Evolutionary conservation across 768 basidiomycete genomes (phyloP).

Genomic region (Amanita molliuscula): DNA sequence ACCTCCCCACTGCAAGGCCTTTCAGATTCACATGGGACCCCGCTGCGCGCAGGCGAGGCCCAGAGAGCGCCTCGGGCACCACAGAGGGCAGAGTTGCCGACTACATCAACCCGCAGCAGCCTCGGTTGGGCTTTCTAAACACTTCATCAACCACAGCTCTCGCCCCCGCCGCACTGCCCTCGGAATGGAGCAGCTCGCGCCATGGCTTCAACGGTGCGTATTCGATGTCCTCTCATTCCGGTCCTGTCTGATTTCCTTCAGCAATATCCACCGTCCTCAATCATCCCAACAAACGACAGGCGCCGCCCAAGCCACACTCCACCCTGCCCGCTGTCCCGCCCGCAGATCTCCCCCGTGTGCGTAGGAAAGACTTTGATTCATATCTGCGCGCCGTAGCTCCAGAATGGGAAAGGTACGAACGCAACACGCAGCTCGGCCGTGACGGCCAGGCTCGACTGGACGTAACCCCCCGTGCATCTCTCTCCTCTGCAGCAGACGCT

Average conservation of each 20-base stretch:
- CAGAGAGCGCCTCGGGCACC: constrained; percentile 66
- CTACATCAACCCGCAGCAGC: constrained; percentile 48
- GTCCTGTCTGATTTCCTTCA: constrained; percentile 19
- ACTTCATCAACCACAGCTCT: constrained; percentile 35
- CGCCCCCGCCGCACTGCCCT: constrained; percentile 37
- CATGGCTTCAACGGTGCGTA: constrained; percentile 83
- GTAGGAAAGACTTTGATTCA: constrained; percentile 73
- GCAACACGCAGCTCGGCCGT: constrained; percentile 25
- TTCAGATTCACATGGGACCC: constrained; percentile 76
- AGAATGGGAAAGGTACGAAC: constrained; percentile 73
- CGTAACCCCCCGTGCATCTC: constrained; percentile 15
- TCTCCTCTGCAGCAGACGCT: constrained; percentile 13
- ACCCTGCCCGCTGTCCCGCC: constrained; percentile 60
- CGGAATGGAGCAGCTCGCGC: constrained; percentile 71
- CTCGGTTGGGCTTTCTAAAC: constrained; percentile 38
- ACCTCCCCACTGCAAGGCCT: constrained; percentile 37
- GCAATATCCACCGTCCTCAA: constrained; percentile 93
- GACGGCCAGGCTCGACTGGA: constrained; percentile 31
- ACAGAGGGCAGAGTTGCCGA: constrained; percentile 54
- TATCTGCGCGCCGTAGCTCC: constrained; percentile 64
- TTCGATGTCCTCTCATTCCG: no score
- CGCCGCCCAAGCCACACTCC: constrained; percentile 84
- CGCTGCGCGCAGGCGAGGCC: constrained; percentile 43
- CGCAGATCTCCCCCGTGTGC: constrained; percentile 71
- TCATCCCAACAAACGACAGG: constrained; percentile 75